Conservation (phyloP, 345 rosid genomes). For the Gossypium ekmanianum region DNA sequence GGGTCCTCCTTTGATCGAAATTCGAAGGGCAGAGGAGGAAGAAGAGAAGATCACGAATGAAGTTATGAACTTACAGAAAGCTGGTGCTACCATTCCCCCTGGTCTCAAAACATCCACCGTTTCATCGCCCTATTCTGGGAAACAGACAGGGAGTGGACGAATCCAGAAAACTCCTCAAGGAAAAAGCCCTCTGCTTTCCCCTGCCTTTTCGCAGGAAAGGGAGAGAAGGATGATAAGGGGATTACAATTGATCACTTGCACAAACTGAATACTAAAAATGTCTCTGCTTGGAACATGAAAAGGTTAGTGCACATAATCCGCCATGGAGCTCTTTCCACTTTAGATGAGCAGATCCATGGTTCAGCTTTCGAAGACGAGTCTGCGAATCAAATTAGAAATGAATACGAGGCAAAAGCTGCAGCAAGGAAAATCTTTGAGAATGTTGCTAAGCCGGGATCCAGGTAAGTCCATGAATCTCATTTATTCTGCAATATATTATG, state of each 20-base stretch:
- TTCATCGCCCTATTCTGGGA: slow-evolving; percentile 29
- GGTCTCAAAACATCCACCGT: slow-evolving; percentile 32
- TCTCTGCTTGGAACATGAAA: slow-evolving; percentile 96
- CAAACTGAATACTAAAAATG: slow-evolving; percentile 63
- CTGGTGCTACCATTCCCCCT: slow-evolving; percentile 44
- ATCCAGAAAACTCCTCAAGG: slow-evolving; percentile 37
- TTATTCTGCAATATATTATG: not conserved
- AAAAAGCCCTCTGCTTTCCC: slow-evolving; percentile 49
- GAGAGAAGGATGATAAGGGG: slow-evolving; percentile 29
- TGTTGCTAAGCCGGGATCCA: slow-evolving; percentile 61
- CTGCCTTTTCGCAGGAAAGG: slow-evolving; percentile 43
- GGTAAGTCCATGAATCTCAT: slow-evolving; percentile 29
- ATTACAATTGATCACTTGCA: slow-evolving; percentile 70
- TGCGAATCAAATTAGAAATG: slow-evolving; percentile 58
- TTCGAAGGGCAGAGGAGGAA: slow-evolving; percentile 45
- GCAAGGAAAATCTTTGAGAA: slow-evolving; percentile 73
- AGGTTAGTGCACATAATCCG: slow-evolving; percentile 64
- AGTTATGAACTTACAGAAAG: slow-evolving; percentile 39
- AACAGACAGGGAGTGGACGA: slow-evolving; percentile 38
- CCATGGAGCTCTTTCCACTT: slow-evolving; percentile 66
- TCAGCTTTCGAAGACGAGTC: slow-evolving; percentile 49
- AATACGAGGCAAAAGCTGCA: slow-evolving; percentile 73
- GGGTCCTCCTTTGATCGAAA: slow-evolving; percentile 62
- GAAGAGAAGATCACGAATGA: slow-evolving; percentile 37
- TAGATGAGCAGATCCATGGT: slow-evolving; percentile 73